phyloP scores from a whole-genome alignment of 73 alveolate species.

The Paramecium sonneborni region DNA sequence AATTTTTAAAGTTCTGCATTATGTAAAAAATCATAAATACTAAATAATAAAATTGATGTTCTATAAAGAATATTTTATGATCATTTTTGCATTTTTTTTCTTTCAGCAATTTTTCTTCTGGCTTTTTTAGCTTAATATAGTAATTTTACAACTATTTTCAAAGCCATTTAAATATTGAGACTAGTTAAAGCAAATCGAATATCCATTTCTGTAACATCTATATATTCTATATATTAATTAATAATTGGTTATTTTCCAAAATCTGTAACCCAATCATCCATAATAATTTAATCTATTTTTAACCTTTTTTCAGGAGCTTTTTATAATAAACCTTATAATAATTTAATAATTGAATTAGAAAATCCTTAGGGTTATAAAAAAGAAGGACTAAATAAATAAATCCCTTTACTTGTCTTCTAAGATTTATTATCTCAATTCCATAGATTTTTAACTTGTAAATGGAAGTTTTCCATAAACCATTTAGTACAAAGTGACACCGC shows the following conservation, averaged over 20 bases:
- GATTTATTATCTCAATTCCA: constrained; percentile 47
- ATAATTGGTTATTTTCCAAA: constrained; percentile 2
- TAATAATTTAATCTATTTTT: not conserved
- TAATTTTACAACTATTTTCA: constrained; percentile 42
- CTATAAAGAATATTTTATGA: not conserved
- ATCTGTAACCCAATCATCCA: constrained; percentile 54
- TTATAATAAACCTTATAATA: not conserved
- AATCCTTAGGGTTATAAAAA: not conserved
- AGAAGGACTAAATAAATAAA: not conserved
- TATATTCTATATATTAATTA: not conserved
- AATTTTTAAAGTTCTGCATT: not conserved
- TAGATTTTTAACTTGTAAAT: constrained; percentile 61
- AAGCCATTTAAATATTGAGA: constrained; percentile 46
- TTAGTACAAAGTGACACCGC: constrained; percentile 77
- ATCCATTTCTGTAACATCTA: constrained; percentile 13
- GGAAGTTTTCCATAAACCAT: constrained; percentile 76
- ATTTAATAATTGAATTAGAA: not conserved
- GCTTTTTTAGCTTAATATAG: constrained; percentile 39
- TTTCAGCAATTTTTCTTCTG: constrained; percentile 28
- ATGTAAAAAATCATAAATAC: not conserved
- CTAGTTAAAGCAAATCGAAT: constrained; percentile 25
- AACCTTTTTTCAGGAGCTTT: constrained; percentile 37
- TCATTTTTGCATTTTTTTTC: not conserved
- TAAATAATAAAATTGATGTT: not conserved
- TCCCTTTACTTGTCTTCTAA: constrained; percentile 48